These are phyloP conservation scores for Russula lepida DNA, from an alignment of 768 basidiomycete genomes.

Conservation along the genomic window DNA sequence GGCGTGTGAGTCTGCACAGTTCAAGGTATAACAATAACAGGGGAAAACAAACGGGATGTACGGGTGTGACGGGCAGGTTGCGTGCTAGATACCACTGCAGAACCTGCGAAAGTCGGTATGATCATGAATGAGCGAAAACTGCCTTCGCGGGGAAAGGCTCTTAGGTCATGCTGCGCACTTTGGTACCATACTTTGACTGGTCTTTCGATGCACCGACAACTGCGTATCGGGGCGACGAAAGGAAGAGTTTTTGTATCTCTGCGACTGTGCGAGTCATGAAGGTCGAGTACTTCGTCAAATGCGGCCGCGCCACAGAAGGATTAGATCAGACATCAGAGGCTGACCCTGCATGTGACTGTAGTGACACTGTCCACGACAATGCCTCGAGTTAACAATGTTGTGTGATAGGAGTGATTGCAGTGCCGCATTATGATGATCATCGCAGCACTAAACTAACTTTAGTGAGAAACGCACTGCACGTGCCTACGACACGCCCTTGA, in stretches of 20 bases:
- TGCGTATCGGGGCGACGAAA: constrained; percentile 57
- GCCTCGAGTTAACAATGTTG: background rate
- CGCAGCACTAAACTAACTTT: too few species aligned
- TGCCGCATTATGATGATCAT: too few species aligned
- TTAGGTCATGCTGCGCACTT: constrained; percentile 31
- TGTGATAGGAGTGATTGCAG: background rate
- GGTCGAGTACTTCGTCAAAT: too few species aligned
- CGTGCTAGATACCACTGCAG: constrained; percentile 68
- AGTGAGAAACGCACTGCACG: background rate
- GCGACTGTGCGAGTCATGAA: constrained; percentile 24
- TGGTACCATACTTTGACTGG: constrained; percentile 69
- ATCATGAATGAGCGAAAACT: background rate
- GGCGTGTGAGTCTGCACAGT: background rate
- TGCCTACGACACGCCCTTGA: constrained; percentile 6
- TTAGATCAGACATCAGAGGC: background rate
- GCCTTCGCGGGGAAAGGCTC: background rate
- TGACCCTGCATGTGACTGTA: background rate
- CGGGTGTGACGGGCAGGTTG: constrained; percentile 52
- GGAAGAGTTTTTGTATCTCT: constrained; percentile 46
- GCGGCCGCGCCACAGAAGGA: background rate
- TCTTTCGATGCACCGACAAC: constrained; percentile 82
- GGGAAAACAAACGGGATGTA: constrained; percentile 53
- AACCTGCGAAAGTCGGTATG: constrained; percentile 37
- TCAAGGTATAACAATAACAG: background rate
- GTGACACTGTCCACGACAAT: background rate